Percentiles rank a stretch among this genome's conserved stretches.
Conservation (phyloP, 768 basidiomycete genomes). For the Sarcomyxa edulis region DNA sequence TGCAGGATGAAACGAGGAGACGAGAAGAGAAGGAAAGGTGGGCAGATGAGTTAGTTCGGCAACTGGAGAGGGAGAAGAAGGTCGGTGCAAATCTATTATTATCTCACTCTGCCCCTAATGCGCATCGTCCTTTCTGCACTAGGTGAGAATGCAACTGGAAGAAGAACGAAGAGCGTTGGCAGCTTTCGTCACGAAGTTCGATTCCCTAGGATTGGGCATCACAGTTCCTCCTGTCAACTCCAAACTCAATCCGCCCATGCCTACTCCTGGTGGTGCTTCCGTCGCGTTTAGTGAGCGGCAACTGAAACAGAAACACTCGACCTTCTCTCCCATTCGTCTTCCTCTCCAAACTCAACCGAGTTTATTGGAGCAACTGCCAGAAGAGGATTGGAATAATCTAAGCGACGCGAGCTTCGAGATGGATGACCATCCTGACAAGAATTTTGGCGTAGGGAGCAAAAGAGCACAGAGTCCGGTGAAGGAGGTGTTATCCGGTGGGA, state of each 20-base stretch:
- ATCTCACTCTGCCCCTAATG: neutral
- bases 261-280: slow-evolving; percentile 45
- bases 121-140: slow-evolving; percentile 2
- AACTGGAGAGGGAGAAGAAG: slow-evolving; percentile 78
- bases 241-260: slow-evolving; percentile 44
- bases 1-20: slow-evolving; percentile 53
- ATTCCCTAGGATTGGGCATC: slow-evolving; percentile 56
- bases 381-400: slow-evolving; percentile 43
- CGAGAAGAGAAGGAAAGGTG: slow-evolving; percentile 69
- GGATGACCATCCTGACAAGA: slow-evolving; percentile 13
- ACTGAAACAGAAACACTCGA: slow-evolving; percentile 21
- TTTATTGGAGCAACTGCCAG: slow-evolving; percentile 55
- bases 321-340: slow-evolving; percentile 2
- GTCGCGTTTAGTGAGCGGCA: slow-evolving; percentile 45
- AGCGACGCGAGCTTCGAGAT: slow-evolving; percentile 52
- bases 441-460: slow-evolving; percentile 12
- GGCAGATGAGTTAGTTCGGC: slow-evolving; percentile 68
- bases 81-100: slow-evolving; percentile 23
- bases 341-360: slow-evolving; percentile 33
- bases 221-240: slow-evolving; percentile 27
- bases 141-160: slow-evolving; percentile 62
- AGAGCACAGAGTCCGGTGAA: slow-evolving; percentile 20
- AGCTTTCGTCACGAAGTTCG: slow-evolving; percentile 79
- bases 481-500: slow-evolving; percentile 41
- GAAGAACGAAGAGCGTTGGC: slow-evolving; percentile 75